Evolutionary conservation across 2,329 filamentous ascomycete genomes (phyloP).

Genomic region (Tolypocladium capitatum): DNA sequence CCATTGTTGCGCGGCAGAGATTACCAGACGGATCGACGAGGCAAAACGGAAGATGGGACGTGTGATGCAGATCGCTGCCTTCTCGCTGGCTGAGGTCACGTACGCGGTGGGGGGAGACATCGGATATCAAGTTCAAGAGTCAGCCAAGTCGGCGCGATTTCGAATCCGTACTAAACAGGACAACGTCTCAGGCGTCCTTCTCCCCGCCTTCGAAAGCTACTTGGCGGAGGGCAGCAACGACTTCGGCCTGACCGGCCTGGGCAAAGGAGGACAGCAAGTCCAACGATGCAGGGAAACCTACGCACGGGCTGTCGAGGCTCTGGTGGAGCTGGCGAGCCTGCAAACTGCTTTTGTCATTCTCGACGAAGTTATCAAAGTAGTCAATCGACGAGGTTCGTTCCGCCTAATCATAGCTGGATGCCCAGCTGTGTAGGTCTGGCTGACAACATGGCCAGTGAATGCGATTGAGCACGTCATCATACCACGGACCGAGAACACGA

Average conservation of each 20-base stretch:
- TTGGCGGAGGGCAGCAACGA: constrained; percentile 83
- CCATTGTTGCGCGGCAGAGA: constrained; percentile 44
- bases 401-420: neutral
- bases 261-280: constrained; percentile 94
- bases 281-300: constrained; percentile 93
- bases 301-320: constrained; percentile 83
- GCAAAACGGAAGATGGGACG: constrained; percentile 98
- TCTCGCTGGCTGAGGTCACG: constrained; percentile 92
- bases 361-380: constrained; percentile 98
- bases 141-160: constrained; percentile 84
- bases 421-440: constrained; percentile 7
- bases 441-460: constrained; percentile 48
- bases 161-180: constrained; percentile 90
- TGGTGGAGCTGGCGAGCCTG: constrained; percentile 87
- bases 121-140: constrained; percentile 94
- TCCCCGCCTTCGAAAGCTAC: constrained; percentile 89
- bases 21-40: constrained; percentile 93
- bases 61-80: constrained; percentile 97
- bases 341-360: constrained; percentile 97
- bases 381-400: constrained; percentile 73
- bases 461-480: constrained; percentile 97
- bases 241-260: constrained; percentile 88
- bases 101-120: constrained; percentile 95
- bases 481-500: constrained; percentile 96
- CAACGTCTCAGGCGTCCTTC: constrained; percentile 92